Base-by-base conservation (phyloP, 352 stramenopile species). In the Sclerospora graminicola region DNA sequence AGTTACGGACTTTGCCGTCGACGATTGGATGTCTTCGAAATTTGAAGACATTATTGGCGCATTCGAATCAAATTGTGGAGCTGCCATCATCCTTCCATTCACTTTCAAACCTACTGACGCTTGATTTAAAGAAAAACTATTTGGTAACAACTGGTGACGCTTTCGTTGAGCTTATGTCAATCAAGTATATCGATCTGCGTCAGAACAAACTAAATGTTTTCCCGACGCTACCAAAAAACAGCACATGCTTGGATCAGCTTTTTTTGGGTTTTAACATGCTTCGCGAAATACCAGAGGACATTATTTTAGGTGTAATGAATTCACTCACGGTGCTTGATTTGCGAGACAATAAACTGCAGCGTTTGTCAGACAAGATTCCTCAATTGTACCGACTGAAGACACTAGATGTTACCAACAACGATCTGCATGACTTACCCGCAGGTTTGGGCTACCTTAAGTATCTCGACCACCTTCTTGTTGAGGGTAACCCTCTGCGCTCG, bases 401-500 rank as follows among this genome's bases (percentile, higher is more conserved):
- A 11, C 58, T 93, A 1, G 82, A 93, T 47, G 30, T 89, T 27
- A 79, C 60, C n/a, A 93, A 93, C 48, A 93, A 93, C 36, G 76
- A 87, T 29, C 45, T 93, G 28, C 55, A 68, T 15, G 73, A 89
- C 44, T 53, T 93, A 10, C 76, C 78, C 11, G 60, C 77, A 1
- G 76, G 60, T 2, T 47, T 91, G 14, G 79, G 79, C 4, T 91
- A 89, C 21, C 41, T 89, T 9, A 85, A 85, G 48, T 64, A 84
- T 33, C 59, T 91, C 4, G 62, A 87, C 26, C 72, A 86, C 39
- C 56, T 91, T 8, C 42, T 84, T 24, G 71, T 87, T 19, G 76
- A 89, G 38, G 79, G 79, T 0, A 91, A 91, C 21, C 78, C 76
- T 0, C 46, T 91, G 23, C 74, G 77, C 8, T 77, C 76, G 5